These are phyloP conservation scores for Cornus florida DNA, from an alignment of 148 eudicot genomes.

Conservation along the genomic window DNA sequence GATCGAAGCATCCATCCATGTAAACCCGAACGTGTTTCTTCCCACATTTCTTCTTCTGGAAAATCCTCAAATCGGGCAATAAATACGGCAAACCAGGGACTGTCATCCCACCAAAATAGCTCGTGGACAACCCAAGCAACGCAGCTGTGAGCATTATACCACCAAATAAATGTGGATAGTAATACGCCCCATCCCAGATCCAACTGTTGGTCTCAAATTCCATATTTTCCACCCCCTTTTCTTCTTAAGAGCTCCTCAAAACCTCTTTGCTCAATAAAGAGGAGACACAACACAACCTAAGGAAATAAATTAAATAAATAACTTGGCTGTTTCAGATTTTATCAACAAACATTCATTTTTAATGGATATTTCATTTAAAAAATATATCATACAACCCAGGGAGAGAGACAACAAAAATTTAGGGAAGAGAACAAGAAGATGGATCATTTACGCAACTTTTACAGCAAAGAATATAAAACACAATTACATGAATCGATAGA, in stretches of 20 bases:
- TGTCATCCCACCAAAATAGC: conserved; percentile 68
- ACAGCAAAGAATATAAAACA: neutral
- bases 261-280: conserved; percentile 37
- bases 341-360: neutral
- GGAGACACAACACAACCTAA: conserved; percentile 40
- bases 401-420: neutral
- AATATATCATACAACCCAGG: neutral
- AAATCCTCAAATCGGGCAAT: conserved; percentile 59
- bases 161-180: conserved; percentile 81
- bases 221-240: conserved; percentile 34
- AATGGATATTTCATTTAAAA: neutral
- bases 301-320: neutral
- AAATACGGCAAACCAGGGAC: conserved; percentile 68
- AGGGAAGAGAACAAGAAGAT: neutral
- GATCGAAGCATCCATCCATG: conserved; percentile 98
- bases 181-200: conserved; percentile 77
- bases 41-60: conserved; percentile 51
- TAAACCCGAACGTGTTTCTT: conserved; percentile 79
- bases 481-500: neutral
- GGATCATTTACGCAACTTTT: neutral
- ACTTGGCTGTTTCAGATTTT: neutral
- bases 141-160: conserved; percentile 88
- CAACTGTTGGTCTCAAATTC: conserved; percentile 60
- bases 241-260: conserved; percentile 34
- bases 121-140: conserved; percentile 77